Evolutionary conservation across 192 early-diverging fungal species (phyloP).

Genomic region (Backusella morwellensis): DNA sequence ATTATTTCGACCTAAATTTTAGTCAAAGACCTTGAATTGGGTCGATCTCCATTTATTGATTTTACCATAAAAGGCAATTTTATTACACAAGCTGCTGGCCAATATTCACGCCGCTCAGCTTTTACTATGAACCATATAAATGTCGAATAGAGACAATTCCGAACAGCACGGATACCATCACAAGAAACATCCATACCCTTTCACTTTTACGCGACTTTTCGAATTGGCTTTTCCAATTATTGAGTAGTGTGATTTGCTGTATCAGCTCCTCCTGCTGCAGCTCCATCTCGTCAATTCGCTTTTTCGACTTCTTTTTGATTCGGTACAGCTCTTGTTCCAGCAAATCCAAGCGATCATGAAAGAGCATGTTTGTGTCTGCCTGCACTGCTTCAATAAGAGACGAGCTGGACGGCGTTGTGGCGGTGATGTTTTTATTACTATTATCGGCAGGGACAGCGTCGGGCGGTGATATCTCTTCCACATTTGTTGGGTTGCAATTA

Average conservation of each 20-base stretch:
- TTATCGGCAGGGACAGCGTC: background rate
- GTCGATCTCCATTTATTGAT: background rate
- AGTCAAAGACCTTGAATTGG: background rate
- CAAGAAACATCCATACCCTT: conserved; percentile 22
- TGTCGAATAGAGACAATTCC: background rate
- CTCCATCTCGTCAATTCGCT: conserved; percentile 14
- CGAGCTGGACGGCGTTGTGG: background rate
- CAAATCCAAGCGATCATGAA: conserved; percentile 35
- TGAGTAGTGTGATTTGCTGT: conserved; percentile 8
- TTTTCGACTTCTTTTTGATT: conserved; percentile 11
- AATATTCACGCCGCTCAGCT: background rate
- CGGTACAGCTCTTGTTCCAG: conserved; percentile 27
- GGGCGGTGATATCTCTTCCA: background rate
- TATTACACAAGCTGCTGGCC: background rate
- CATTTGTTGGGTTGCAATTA: background rate
- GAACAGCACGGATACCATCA: conserved; percentile 17
- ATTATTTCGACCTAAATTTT: background rate
- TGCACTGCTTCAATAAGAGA: background rate
- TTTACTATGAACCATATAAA: background rate
- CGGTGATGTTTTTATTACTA: background rate
- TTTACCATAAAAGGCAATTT: background rate
- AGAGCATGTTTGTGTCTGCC: conserved; percentile 12
- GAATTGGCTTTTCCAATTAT: background rate
- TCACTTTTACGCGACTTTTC: conserved; percentile 12
- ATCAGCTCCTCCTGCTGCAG: conserved; percentile 2